Conservation (phyloP, 257 asterid genomes). For the Cordia subcordata region DNA sequence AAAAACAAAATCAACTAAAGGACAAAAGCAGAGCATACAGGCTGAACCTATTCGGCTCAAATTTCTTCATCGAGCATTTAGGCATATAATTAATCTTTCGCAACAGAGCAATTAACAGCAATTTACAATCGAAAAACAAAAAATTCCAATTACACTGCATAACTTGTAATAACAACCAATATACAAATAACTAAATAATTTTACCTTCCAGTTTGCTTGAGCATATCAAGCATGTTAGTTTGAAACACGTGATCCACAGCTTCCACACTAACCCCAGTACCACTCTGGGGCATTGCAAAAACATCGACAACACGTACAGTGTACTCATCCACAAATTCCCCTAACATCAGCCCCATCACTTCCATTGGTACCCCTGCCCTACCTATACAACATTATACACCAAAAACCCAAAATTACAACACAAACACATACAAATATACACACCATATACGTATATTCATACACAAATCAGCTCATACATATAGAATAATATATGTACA, state of each 20-base stretch:
- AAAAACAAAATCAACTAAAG: no score
- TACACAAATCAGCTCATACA: no score
- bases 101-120: no score
- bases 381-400: slow-evolving; percentile 31
- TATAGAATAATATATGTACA: no score
- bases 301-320: slow-evolving; percentile 91
- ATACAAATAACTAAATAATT: background rate
- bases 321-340: slow-evolving; percentile 82
- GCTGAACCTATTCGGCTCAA: no score
- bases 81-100: no score
- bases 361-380: slow-evolving; percentile 92
- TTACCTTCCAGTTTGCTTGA: slow-evolving; percentile 95
- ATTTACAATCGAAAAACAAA: no score
- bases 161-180: background rate
- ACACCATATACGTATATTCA: no score
- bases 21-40: no score
- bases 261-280: slow-evolving; percentile 97
- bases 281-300: slow-evolving; percentile 99
- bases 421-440: background rate
- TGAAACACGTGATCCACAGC: slow-evolving; percentile 97
- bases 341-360: slow-evolving; percentile 86
- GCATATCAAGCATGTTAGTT: slow-evolving; percentile 99
- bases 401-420: slow-evolving; percentile 13
- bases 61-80: no score
- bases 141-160: no score